Evolutionary conservation across 2,329 filamentous ascomycete genomes (phyloP).

Genomic region (Epichloe brachyelytri): DNA sequence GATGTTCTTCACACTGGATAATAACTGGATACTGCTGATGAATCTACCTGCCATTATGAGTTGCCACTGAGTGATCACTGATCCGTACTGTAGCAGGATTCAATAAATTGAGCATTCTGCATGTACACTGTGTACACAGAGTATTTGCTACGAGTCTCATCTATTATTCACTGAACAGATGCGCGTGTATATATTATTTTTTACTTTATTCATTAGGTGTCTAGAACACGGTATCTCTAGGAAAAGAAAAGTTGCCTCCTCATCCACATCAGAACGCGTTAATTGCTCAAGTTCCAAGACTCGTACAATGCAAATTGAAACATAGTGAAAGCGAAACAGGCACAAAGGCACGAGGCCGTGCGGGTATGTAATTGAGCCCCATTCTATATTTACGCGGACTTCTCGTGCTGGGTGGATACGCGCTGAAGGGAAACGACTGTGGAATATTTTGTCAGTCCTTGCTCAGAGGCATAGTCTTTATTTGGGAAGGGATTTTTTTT

Average conservation of each 20-base stretch:
- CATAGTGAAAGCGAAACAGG: constrained; percentile 25
- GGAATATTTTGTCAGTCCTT: constrained; percentile 34
- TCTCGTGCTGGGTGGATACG: constrained; percentile 85
- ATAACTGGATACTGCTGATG: too few species aligned
- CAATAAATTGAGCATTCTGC: too few species aligned
- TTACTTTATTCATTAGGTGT: constrained; percentile 32
- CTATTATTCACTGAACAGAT: neutral
- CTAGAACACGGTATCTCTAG: constrained; percentile 23
- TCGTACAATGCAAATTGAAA: constrained; percentile 28
- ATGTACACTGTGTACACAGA: too few species aligned
- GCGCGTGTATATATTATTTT: constrained; percentile 6
- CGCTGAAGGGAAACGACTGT: constrained; percentile 78
- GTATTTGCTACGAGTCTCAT: neutral
- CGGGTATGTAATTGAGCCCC: constrained; percentile 25
- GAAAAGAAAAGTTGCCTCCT: constrained; percentile 24
- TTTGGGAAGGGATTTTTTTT: neutral
- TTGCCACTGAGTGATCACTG: too few species aligned
- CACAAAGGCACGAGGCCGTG: constrained; percentile 18
- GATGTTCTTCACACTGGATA: too few species aligned
- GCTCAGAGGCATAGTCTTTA: neutral
- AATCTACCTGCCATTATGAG: too few species aligned
- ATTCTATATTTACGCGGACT: constrained; percentile 49
- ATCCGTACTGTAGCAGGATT: too few species aligned
- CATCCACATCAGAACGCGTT: constrained; percentile 21
- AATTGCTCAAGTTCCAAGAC: constrained; percentile 19